These are phyloP conservation scores for Trametes villosa DNA, from an alignment of 768 basidiomycete genomes.

Conservation along the genomic window DNA sequence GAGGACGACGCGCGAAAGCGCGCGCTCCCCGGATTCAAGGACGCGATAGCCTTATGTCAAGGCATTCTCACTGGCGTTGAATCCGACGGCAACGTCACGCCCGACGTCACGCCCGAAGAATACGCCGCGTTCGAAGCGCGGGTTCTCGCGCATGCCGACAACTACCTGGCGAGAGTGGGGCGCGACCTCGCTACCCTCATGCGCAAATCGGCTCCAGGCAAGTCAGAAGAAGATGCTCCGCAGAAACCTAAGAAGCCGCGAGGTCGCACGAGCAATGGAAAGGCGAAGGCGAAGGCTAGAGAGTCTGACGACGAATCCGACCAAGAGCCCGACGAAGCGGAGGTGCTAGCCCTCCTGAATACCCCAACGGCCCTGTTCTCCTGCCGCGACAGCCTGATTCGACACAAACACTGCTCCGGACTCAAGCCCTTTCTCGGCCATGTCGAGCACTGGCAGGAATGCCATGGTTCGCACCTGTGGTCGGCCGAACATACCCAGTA, in stretches of 20 bases:
- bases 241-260: no score
- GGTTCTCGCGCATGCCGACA: neutral
- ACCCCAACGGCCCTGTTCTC: neutral
- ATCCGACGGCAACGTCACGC: no score
- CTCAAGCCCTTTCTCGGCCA: neutral
- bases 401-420: neutral
- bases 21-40: conserved; percentile 3
- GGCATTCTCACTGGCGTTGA: neutral
- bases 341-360: neutral
- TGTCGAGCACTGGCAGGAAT: conserved; percentile 1
- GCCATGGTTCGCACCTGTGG: neutral
- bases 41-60: neutral
- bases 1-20: neutral
- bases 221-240: neutral
- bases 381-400: neutral
- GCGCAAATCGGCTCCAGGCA: neutral
- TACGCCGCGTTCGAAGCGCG: neutral
- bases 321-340: neutral
- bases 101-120: neutral
- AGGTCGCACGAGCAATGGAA: neutral
- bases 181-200: neutral
- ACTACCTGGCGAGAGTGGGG: neutral
- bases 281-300: neutral
- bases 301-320: neutral
- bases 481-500: neutral